A percentile compares a stretch with the other conserved stretches of the same genome.
phyloP scores from a whole-genome alignment of 2,329 filamentous ascomycete genomes.

The Exserohilum rostratum region DNA sequence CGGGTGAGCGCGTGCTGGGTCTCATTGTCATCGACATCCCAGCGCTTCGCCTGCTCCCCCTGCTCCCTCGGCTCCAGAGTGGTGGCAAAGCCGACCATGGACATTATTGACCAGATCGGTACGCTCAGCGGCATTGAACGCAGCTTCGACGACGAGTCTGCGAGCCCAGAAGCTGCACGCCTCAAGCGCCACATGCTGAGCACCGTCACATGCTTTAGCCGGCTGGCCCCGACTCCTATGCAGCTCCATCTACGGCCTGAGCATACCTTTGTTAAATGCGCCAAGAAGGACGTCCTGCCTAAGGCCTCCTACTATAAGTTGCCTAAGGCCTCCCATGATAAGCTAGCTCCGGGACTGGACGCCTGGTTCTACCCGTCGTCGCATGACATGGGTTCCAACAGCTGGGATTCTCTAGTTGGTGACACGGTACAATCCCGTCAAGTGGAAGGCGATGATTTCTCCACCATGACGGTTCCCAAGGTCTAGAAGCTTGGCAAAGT shows the following conservation, averaged over 20 bases:
- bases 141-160: conserved; percentile 1
- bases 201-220: conserved; percentile 3
- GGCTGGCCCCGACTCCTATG: neutral
- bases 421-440: neutral
- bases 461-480: neutral
- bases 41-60: neutral
- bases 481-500: neutral
- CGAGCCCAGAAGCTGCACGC: neutral
- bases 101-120: conserved; percentile 1
- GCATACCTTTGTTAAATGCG: conserved; percentile 3
- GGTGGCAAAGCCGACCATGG: conserved; percentile 1
- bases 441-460: conserved; percentile 3
- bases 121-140: conserved; percentile 3
- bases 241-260: conserved; percentile 1
- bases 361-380: neutral
- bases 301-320: neutral
- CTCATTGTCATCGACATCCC: conserved; percentile 3
- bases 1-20: neutral
- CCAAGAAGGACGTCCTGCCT: neutral
- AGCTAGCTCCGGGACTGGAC: neutral
- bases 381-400: conserved; percentile 1
- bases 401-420: conserved; percentile 4
- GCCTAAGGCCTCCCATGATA: too few relatives aligned
- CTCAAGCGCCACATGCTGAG: conserved; percentile 2
- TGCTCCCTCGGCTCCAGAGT: neutral